Conservation (phyloP, 2,329 filamentous ascomycete species). For the Calycina herbarum region DNA sequence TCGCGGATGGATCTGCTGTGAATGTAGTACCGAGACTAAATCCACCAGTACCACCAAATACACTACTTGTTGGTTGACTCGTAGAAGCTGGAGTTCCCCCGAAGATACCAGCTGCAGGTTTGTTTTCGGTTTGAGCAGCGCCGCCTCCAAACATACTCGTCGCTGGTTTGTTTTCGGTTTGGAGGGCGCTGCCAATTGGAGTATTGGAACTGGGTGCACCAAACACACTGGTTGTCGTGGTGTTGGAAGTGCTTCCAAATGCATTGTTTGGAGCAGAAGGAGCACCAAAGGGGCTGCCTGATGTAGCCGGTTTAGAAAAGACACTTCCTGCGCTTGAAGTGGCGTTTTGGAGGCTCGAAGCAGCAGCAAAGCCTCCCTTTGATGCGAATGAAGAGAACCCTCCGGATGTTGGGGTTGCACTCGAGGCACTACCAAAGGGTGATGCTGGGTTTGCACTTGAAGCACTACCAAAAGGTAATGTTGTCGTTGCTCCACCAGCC, state of each 20-base stretch:
- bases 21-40: slow-evolving; percentile 39
- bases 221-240: slow-evolving; percentile 5
- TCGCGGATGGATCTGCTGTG: slow-evolving; percentile 50
- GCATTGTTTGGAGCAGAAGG: slow-evolving; percentile 17
- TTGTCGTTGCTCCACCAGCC: slow-evolving; percentile 45
- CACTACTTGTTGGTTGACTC: slow-evolving; percentile 21
- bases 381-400: slow-evolving; percentile 57
- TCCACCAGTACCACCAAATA: slow-evolving; percentile 15
- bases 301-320: slow-evolving; percentile 28
- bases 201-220: slow-evolving; percentile 7
- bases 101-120: slow-evolving; percentile 10
- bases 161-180: slow-evolving; percentile 19
- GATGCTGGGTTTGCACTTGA: slow-evolving; percentile 38
- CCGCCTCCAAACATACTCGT: slow-evolving; percentile 31
- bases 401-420: slow-evolving; percentile 40
- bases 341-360: slow-evolving; percentile 31
- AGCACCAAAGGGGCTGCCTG: slow-evolving; percentile 39
- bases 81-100: slow-evolving; percentile 42
- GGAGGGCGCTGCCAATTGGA: slow-evolving; percentile 9
- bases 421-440: slow-evolving; percentile 37
- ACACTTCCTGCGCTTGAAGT: slow-evolving; percentile 33
- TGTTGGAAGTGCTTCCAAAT: slow-evolving; percentile 4
- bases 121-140: slow-evolving; percentile 41
- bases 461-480: slow-evolving; percentile 40
- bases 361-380: slow-evolving; percentile 52